These are phyloP conservation scores for Corymbia calophylla DNA, from an alignment of 441 rosid genomes.

Conservation along the genomic window DNA sequence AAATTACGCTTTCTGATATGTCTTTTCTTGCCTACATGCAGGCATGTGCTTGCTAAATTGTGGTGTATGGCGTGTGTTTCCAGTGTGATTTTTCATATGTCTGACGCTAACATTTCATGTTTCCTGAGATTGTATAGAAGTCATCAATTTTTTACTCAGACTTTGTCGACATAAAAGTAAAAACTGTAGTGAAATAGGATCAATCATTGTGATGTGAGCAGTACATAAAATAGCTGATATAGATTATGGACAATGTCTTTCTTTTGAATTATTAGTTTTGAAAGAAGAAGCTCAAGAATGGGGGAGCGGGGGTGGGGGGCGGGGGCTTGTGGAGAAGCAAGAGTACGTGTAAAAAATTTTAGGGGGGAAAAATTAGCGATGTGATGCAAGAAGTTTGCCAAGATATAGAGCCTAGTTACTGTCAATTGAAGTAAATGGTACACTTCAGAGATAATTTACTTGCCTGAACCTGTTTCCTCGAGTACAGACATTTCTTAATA, in stretches of 20 bases:
- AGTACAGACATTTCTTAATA: neutral
- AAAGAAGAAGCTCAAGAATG: neutral
- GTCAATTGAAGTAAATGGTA: neutral
- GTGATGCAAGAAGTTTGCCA: neutral
- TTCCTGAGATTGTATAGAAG: neutral
- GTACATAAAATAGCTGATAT: neutral
- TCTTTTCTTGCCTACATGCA: neutral
- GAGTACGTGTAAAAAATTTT: neutral
- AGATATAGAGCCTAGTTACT: neutral
- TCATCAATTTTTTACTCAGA: neutral
- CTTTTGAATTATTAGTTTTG: neutral
- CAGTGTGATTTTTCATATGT: neutral
- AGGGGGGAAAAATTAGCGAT: neutral
- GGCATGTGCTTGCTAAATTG: neutral
- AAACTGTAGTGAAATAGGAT: neutral
- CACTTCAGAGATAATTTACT: neutral
- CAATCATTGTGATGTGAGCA: neutral
- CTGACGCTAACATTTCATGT: fast-evolving
- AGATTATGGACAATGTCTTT: neutral
- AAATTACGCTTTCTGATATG: neutral
- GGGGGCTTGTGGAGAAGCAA: neutral
- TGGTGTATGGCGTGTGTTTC: neutral
- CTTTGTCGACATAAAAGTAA: neutral
- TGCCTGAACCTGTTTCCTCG: neutral
- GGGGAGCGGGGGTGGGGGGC: neutral